These are phyloP conservation scores for Rehmannia glutinosa DNA, from an alignment of 257 asterid species.

Conservation along the genomic window DNA sequence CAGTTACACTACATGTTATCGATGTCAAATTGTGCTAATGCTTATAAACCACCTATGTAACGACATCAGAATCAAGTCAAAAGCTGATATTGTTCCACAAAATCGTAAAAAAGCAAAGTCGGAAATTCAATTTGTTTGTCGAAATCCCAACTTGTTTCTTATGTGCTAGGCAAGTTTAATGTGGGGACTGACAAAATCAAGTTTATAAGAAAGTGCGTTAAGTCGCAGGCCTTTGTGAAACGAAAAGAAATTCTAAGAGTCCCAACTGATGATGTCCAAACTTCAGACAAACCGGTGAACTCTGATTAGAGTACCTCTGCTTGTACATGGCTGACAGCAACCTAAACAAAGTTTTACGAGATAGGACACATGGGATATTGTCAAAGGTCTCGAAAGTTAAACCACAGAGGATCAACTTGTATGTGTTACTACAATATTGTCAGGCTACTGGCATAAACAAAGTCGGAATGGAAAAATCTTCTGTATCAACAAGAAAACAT, in stretches of 20 bases:
- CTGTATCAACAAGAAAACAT: slow-evolving; percentile 15
- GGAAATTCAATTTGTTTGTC: neutral
- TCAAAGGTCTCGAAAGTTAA: neutral
- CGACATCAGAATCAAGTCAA: slow-evolving; percentile 6
- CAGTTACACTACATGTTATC: slow-evolving; percentile 1
- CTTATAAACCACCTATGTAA: neutral
- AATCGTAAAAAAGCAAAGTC: neutral
- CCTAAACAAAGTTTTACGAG: neutral
- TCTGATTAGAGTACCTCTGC: neutral
- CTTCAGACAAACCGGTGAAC: neutral
- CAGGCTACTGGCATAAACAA: neutral
- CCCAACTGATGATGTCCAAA: neutral
- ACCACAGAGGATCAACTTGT: neutral
- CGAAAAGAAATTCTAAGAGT: neutral
- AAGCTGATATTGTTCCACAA: neutral
- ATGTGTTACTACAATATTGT: neutral
- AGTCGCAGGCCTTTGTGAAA: neutral
- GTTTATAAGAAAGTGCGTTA: neutral
- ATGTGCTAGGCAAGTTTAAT: neutral
- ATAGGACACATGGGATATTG: neutral
- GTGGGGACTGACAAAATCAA: neutral
- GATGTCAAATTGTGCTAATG: neutral
- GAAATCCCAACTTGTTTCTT: neutral
- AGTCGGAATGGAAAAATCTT: slow-evolving; percentile 9
- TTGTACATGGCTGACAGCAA: neutral